A percentile compares a stretch with the other conserved stretches of the same genome.
Evolutionary conservation across 1,284 basidiomycete genomes (phyloP).

Genomic region (Boletus semigastroideus): DNA sequence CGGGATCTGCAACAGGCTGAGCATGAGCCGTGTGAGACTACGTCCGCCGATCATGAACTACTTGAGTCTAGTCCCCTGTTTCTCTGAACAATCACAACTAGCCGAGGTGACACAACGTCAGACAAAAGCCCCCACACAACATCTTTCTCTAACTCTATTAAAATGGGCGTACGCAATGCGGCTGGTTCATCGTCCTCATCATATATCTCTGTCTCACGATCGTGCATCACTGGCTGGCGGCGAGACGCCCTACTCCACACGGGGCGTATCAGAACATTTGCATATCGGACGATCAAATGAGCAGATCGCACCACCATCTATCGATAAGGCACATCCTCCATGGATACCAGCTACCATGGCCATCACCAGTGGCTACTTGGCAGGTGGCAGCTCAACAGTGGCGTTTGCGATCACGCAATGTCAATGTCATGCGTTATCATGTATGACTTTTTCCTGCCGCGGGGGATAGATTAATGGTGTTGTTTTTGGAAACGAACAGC

Average conservation of each 20-base stretch:
- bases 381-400: no score
- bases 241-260: conserved; percentile 3
- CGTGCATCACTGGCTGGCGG: no score
- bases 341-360: neutral
- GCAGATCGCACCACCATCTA: conserved; percentile 2
- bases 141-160: neutral
- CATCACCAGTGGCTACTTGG: no score
- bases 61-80: neutral
- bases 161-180: neutral
- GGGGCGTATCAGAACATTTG: conserved; percentile 2
- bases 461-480: no score
- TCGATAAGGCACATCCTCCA: conserved; percentile 14
- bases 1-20: neutral
- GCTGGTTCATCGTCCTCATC: neutral
- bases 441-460: no score
- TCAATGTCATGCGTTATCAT: no score
- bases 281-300: conserved; percentile 14
- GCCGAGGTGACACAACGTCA: neutral
- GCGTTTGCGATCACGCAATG: no score
- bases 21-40: neutral
- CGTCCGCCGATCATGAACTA: conserved; percentile 1
- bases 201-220: conserved; percentile 1
- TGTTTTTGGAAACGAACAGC: no score
- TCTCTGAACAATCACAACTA: neutral
- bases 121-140: neutral